Evolutionary conservation across 176 grass and related monocot species (phyloP).

Genomic region (Cenchrus fungigraminus): DNA sequence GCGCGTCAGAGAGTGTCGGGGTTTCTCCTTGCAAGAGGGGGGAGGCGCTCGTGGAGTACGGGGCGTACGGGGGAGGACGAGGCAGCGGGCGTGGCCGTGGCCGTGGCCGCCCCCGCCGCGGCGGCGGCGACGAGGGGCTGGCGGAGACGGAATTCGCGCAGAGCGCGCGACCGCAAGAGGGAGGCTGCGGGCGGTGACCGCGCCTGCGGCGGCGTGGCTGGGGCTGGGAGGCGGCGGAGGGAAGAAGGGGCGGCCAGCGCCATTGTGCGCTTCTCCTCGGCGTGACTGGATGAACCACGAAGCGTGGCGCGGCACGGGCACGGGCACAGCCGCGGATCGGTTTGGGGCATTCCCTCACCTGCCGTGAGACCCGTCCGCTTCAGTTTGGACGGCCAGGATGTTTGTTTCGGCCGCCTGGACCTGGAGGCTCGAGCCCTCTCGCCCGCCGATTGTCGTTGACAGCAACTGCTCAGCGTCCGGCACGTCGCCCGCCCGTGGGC

Average conservation of each 20-base stretch:
- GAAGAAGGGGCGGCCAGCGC: conserved; percentile 42
- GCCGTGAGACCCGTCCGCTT: neutral
- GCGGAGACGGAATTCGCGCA: neutral
- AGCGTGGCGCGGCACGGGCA: neutral
- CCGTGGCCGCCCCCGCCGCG: neutral
- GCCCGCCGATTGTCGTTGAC: neutral
- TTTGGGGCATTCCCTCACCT: neutral
- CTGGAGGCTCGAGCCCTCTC: too few relatives aligned
- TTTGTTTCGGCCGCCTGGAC: too few relatives aligned
- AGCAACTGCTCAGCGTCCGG: neutral
- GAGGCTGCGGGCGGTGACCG: neutral
- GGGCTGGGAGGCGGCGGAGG: conserved; percentile 35
- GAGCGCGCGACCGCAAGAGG: conserved; percentile 4
- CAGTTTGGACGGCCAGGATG: neutral
- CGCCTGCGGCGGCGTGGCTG: neutral
- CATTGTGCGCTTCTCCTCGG: conserved; percentile 31
- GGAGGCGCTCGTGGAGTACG: neutral
- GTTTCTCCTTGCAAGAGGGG: neutral
- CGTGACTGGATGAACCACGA: conserved; percentile 4
- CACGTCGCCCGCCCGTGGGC: neutral
- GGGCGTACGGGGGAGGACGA: conserved; percentile 15
- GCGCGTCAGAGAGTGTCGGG: conserved; percentile 6
- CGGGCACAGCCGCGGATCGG: conserved; percentile 33
- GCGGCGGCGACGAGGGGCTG: neutral
- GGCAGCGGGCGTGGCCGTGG: conserved; percentile 20